Base-by-base conservation (phyloP, 495 filamentous ascomycete species). In the Clavariopsis aquatica region DNA sequence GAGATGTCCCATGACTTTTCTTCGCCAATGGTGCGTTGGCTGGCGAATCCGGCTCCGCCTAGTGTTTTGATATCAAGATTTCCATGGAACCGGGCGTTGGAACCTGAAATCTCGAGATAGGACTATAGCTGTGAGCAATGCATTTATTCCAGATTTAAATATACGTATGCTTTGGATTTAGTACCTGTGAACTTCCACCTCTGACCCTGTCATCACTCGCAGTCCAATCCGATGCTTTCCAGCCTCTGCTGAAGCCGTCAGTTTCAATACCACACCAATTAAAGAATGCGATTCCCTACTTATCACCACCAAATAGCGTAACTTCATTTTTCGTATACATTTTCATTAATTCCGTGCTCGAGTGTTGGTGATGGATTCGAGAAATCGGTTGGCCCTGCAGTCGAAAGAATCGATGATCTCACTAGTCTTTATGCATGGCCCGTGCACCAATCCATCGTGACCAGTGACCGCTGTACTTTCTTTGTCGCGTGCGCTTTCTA, bases 41-140 rank as follows among this genome's bases (percentile, higher is more conserved):
- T 87, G 0, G 91, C 90, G 71, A 95, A 96, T 4, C 91, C 92
- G 0, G 92, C 90, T 10, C 89, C 89, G 13, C 89, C 89, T 0
- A 95, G 84, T 0, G 86, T 84, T n/a, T 77, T 79, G 49, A 87
- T 88, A 73, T 93, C 89, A 5, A 95, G 83, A 19, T 76, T 75
- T 10, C 91, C 92, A 47, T 81, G 73, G 74, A 96, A 93, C 0
- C 71, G 64, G 0, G 80, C 81, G 22, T 63, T 65, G 5, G 73
- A 57, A 3, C 54, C 54, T 13, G 69, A 56, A 68, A 71, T 64
- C 12, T 73, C 65, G 6, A 90, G 75, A 49, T 80, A 76, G 31
- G 86, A 89, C 60, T 81, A 69, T 15, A 82, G 15, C 28, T 20
- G 29, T 57, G 28, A 55, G 41, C n/a, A n/a, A n/a, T n/a, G 0